Evolutionary conservation across 2,329 filamentous ascomycete species (phyloP), one percentile per base, ranked within the genome.

Genomic region (Stemphylium beticola): DNA sequence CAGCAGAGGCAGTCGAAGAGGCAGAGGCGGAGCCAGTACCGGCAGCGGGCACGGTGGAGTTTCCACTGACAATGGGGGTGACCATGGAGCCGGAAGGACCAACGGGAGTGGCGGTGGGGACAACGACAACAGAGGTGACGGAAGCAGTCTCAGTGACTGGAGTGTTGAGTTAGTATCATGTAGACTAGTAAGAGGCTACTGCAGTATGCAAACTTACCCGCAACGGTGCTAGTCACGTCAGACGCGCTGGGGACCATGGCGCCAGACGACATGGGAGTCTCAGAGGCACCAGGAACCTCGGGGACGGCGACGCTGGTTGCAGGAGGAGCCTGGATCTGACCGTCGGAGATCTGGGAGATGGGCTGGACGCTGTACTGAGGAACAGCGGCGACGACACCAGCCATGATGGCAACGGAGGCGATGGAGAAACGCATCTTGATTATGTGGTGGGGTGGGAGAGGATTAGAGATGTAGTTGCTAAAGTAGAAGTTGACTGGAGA

Each of bases 311-410:
- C 32, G 31, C n/a, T 41, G 41, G 64, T 65, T 34, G 65, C 64
- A 52, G 64, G 60, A 54, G 67, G 58, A 60, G 61, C 73, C 65
- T 75, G 73, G 59, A 74, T 72, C 69, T 75, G 73, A 41, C 73
- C 73, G 52, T 75, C 73, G 51, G 59, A 61, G 62, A 75, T 75
- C 68, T 75, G 72, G 48, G 69, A 65, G 67, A 75, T 74, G 56
- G 70, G 65, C 53, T 68, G 58, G 43, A 62, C 45, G 42, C 31
- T 18, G 55, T 58, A 55, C 67, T 71, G 68, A 31, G 69, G 65
- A 39, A 62, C 57, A 44, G 69, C 71, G 54, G 65, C 66, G 51
- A 61, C 70, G 55, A 63, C 55, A 53, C 65, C 67, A 49, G 68
- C 69, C 57, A 71, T 37, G 61, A 64, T 55, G 61, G 67, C 60